phyloP scores from a whole-genome alignment of 2,329 filamentous ascomycete genomes.

The Talaromyces funiculosus region DNA sequence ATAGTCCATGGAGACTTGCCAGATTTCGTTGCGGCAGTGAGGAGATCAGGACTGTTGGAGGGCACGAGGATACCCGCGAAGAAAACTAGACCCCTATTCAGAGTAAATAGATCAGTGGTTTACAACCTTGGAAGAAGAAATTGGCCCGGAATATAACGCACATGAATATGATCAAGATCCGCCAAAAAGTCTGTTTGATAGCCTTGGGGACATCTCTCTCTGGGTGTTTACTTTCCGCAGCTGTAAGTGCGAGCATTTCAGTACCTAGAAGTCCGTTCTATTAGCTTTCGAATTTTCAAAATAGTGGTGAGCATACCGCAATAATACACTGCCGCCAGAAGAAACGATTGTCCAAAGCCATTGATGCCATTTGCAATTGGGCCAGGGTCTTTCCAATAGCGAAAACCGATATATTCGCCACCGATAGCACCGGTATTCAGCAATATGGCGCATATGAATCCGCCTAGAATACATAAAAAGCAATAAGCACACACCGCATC shows the following conservation, averaged over 20 bases:
- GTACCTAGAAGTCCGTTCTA: constrained; percentile 15
- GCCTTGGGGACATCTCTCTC: constrained; percentile 59
- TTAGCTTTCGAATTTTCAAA: neutral
- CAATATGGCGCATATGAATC: constrained; percentile 31
- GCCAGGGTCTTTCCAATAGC: constrained; percentile 26
- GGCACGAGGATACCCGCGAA: constrained; percentile 3
- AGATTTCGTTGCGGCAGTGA: constrained; percentile 5
- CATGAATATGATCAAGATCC: constrained; percentile 3
- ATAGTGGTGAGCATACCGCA: neutral
- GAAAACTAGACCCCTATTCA: constrained; percentile 1
- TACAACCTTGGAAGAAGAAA: neutral
- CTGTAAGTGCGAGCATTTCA: constrained; percentile 42
- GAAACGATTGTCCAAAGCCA: constrained; percentile 33
- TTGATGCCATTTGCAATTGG: constrained; percentile 15
- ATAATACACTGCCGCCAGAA: constrained; percentile 34
- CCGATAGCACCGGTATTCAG: constrained; percentile 32
- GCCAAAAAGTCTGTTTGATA: constrained; percentile 6
- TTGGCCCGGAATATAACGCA: neutral
- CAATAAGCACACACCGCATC: neutral
- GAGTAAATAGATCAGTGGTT: neutral
- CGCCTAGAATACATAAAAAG: constrained; percentile 26
- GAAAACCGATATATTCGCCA: constrained; percentile 31
- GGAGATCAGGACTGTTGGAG: constrained; percentile 3
- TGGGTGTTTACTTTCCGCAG: constrained; percentile 51
- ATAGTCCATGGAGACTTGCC: constrained; percentile 8